Evolutionary conservation across 768 basidiomycete genomes (phyloP).

Genomic region (Cyclocybe cylindracea): DNA sequence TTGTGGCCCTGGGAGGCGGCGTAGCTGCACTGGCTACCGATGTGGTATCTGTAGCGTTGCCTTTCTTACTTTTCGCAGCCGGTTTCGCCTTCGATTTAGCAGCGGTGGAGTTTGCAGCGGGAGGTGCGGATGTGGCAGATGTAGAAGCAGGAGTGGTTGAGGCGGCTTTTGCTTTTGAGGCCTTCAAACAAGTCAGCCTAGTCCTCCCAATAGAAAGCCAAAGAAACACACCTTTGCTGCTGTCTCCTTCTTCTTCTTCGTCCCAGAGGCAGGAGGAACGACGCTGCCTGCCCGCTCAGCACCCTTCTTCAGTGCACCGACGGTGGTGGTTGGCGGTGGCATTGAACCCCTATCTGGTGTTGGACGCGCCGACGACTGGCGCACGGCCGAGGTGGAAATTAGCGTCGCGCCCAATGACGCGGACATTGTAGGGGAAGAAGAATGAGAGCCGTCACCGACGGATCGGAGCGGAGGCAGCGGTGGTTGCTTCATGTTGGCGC

Average conservation of each 20-base stretch:
- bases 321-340: slow-evolving; percentile 48
- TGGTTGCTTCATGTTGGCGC: background rate
- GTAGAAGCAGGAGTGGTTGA: slow-evolving; percentile 6
- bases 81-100: slow-evolving; percentile 5
- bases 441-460: slow-evolving; percentile 8
- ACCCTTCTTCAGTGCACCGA: slow-evolving; percentile 21
- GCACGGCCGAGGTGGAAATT: slow-evolving; percentile 11
- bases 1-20: slow-evolving; percentile 14
- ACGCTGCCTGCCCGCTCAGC: slow-evolving; percentile 20
- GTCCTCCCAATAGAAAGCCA: background rate
- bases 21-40: background rate
- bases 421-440: slow-evolving; percentile 10
- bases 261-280: slow-evolving; percentile 5
- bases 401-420: slow-evolving; percentile 12
- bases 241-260: slow-evolving; percentile 45
- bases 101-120: background rate
- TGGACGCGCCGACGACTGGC: slow-evolving; percentile 20
- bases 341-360: slow-evolving; percentile 55
- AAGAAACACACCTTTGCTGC: slow-evolving; percentile 36
- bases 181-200: no score
- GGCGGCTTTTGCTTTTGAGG: slow-evolving; percentile 20
- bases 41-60: background rate
- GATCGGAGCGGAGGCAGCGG: slow-evolving; percentile 5
- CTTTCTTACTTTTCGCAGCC: slow-evolving; percentile 8
- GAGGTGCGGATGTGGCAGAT: background rate